These are phyloP conservation scores for Magnolia kwangsiensis DNA, from an alignment of 164 flowering plant species.

Conservation along the genomic window DNA sequence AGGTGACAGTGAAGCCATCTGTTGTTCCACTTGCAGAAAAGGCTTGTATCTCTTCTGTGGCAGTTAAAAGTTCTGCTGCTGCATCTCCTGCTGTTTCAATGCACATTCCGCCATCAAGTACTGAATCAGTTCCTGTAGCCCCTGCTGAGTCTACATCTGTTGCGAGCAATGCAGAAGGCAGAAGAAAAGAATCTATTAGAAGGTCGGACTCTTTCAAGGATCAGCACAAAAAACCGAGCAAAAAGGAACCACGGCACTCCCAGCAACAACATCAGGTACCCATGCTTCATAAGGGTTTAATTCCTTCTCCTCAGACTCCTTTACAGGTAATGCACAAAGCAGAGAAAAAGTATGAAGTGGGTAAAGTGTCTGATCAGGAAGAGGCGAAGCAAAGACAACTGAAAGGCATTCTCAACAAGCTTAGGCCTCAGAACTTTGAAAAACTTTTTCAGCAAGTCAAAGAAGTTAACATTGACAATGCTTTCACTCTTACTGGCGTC, in stretches of 20 bases:
- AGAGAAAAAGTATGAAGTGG: constrained; percentile 77
- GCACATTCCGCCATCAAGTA: constrained; percentile 13
- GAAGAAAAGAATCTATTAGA: constrained; percentile 29
- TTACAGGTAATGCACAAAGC: constrained; percentile 68
- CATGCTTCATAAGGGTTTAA: constrained; percentile 47
- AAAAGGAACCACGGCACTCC: constrained; percentile 4
- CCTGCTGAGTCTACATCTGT: constrained; percentile 26
- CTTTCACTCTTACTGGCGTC: constrained; percentile 59
- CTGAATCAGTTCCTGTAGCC: constrained; percentile 18
- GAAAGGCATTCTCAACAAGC: constrained; percentile 74
- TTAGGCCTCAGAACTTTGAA: constrained; percentile 86
- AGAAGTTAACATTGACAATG: constrained; percentile 76
- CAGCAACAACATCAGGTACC: constrained; percentile 15
- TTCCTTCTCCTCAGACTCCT: constrained; percentile 72
- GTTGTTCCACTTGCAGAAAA: constrained; percentile 27
- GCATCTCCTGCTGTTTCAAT: constrained; percentile 14
- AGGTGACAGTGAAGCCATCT: constrained; percentile 51
- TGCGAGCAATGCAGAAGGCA: constrained; percentile 20
- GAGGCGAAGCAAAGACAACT: constrained; percentile 68
- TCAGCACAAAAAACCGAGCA: constrained; percentile 19
- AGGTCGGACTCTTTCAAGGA: constrained; percentile 57
- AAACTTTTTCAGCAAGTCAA: constrained; percentile 80
- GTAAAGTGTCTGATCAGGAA: constrained; percentile 69
- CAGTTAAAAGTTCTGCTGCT: constrained; percentile 19
- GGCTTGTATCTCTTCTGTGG: constrained; percentile 18